phyloP scores from a whole-genome alignment of 805 yeast species.

The Candida anglica region DNA sequence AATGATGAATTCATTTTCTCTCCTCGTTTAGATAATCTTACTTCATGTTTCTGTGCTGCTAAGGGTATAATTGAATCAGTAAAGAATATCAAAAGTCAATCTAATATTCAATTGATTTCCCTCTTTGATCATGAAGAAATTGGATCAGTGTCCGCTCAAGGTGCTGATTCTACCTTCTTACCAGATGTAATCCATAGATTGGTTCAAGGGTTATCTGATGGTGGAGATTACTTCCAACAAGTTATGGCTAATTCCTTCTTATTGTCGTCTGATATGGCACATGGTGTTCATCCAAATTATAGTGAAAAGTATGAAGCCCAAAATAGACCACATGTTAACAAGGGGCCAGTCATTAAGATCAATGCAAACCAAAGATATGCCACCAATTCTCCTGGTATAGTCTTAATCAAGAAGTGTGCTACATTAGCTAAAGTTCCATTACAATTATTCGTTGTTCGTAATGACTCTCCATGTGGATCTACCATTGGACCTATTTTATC shows the following conservation, averaged over 20 bases:
- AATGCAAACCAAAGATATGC: conserved; percentile 96
- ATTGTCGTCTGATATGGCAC: conserved; percentile 94
- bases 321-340: conserved; percentile 78
- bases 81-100: conserved; percentile 38
- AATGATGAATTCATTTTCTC: conserved; percentile 88
- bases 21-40: conserved; percentile 87
- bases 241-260: conserved; percentile 77
- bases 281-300: conserved; percentile 95
- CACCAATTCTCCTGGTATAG: conserved; percentile 88
- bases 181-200: conserved; percentile 75
- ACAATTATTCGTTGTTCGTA: conserved; percentile 89
- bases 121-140: conserved; percentile 95
- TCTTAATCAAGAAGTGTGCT: conserved; percentile 70
- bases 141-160: conserved; percentile 92
- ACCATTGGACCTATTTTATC: conserved; percentile 95
- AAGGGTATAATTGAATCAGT: conserved; percentile 62
- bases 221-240: conserved; percentile 42
- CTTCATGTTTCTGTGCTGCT: conserved; percentile 79
- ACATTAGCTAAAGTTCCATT: conserved; percentile 68
- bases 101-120: conserved; percentile 69
- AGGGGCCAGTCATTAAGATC: conserved; percentile 89
- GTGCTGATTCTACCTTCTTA: conserved; percentile 90
- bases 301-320: conserved; percentile 66
- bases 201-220: conserved; percentile 19
- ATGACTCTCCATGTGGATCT: conserved; percentile 92